phyloP scores from a whole-genome alignment of 192 early-diverging fungal genomes.

The Obelidium mucronatum region DNA sequence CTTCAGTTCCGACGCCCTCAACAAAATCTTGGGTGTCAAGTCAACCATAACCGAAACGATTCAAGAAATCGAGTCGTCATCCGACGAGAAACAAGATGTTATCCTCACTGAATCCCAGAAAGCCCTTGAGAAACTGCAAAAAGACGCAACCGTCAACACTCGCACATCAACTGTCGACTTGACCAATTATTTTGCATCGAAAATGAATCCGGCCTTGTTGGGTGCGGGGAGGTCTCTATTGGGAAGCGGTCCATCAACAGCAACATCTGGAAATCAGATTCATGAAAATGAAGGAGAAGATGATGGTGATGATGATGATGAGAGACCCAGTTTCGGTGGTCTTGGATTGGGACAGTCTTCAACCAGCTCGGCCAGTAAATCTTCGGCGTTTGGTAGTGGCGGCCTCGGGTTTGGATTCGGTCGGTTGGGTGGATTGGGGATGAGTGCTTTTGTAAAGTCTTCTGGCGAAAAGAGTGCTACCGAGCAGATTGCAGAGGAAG shows the following conservation, averaged over 20 bases:
- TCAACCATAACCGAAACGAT: constrained; percentile 15
- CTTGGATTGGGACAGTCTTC: not conserved
- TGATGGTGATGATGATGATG: constrained; percentile 39
- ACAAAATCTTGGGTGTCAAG: constrained; percentile 58
- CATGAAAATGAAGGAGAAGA: constrained; percentile 19
- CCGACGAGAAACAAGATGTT: no score
- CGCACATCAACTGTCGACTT: constrained; percentile 34
- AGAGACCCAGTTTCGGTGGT: not conserved
- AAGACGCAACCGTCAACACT: constrained; percentile 20
- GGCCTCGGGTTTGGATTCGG: constrained; percentile 5
- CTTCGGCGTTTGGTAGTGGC: not conserved
- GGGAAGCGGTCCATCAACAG: not conserved
- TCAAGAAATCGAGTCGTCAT: not conserved
- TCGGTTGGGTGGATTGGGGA: constrained; percentile 8
- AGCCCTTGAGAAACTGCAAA: constrained; percentile 18
- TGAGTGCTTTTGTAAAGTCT: constrained; percentile 16
- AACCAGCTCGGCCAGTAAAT: not conserved
- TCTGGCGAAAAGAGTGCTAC: not conserved
- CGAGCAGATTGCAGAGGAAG: constrained; percentile 14
- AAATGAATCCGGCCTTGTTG: constrained; percentile 34
- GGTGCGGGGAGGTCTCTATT: constrained; percentile 13
- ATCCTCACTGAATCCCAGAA: not conserved
- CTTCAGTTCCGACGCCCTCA: constrained; percentile 48
- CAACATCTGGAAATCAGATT: not conserved
- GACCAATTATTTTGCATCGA: constrained; percentile 52